Percentiles rank a stretch among this genome's conserved stretches.
Conservation (phyloP, 306 rosid species). For the Gastrolobium villosum region DNA sequence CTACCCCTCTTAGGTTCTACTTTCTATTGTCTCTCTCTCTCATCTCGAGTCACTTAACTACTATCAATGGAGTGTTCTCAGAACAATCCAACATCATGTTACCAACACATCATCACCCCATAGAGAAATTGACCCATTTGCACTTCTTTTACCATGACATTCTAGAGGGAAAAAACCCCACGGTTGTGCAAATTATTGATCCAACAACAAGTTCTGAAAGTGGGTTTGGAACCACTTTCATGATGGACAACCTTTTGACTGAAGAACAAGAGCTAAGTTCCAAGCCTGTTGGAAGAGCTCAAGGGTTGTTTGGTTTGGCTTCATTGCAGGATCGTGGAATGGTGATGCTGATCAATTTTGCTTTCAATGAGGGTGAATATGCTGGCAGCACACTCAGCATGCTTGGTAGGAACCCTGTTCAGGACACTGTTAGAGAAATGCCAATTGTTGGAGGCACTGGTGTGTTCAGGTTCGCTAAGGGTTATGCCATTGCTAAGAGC, state of each 20-base stretch:
- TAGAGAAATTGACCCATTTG: conserved; percentile 32
- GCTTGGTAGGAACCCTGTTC: conserved; percentile 51
- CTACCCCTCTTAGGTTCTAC: not conserved
- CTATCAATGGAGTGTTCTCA: not conserved
- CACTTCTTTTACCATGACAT: conserved; percentile 51
- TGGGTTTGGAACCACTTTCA: conserved; percentile 39
- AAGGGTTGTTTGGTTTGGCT: conserved; percentile 42
- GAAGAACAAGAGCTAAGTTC: conserved; percentile 30
- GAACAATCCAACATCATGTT: conserved; percentile 13
- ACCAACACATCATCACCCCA: not conserved
- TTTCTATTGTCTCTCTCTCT: not conserved
- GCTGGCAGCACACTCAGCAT: conserved; percentile 46
- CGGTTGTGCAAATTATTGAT: conserved; percentile 32
- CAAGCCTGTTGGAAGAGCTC: conserved; percentile 43
- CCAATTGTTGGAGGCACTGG: conserved; percentile 51
- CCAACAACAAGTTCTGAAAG: not conserved
- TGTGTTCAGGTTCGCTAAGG: conserved; percentile 40
- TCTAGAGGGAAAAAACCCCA: conserved; percentile 22
- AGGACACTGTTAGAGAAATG: conserved; percentile 38
- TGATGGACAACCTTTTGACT: conserved; percentile 47
- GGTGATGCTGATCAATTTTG: conserved; percentile 46
- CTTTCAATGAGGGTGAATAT: conserved; percentile 14
- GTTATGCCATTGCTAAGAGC: conserved; percentile 44
- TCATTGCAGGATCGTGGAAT: conserved; percentile 35
- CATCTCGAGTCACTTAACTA: not conserved